Conservation (phyloP, 306 rosid species). For the Purshia tridentata region DNA sequence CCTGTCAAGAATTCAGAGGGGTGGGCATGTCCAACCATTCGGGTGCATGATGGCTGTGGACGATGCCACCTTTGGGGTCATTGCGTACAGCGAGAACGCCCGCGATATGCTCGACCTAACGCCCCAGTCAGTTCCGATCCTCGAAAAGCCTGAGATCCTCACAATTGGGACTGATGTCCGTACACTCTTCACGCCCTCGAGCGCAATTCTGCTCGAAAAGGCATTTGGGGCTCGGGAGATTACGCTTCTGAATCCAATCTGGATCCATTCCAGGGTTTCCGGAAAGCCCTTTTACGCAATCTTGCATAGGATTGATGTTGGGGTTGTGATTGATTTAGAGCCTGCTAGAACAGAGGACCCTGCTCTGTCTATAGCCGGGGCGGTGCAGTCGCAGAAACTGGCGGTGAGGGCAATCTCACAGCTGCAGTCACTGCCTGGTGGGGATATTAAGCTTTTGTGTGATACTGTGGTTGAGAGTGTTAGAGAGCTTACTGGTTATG, state of each 20-base stretch:
- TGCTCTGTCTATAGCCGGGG: conserved; percentile 94
- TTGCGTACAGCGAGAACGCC: conserved; percentile 77
- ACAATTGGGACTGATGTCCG: conserved; percentile 65
- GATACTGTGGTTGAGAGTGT: conserved; percentile 84
- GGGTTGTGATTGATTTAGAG: conserved; percentile 88
- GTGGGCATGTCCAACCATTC: conserved; percentile 83
- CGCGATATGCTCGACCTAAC: conserved; percentile 71
- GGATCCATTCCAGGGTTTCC: conserved; percentile 77
- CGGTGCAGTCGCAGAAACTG: conserved; percentile 92
- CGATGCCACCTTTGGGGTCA: conserved; percentile 53
- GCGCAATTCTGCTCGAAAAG: conserved; percentile 55
- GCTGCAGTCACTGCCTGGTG: conserved; percentile 85
- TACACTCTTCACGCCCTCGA: conserved; percentile 52
- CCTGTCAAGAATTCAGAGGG: conserved; percentile 73
- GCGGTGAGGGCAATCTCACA: conserved; percentile 87
- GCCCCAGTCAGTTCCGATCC: conserved; percentile 71
- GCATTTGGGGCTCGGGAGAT: conserved; percentile 86
- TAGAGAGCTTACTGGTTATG: conserved; percentile 77
- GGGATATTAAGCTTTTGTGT: conserved; percentile 71
- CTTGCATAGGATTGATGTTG: conserved; percentile 82
- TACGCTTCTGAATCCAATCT: conserved; percentile 75
- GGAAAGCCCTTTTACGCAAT: conserved; percentile 93
- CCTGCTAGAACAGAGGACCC: conserved; percentile 87
- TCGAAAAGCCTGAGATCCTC: conserved; percentile 43
- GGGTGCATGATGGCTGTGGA: conserved; percentile 78